A percentile compares a stretch with the other conserved stretches of the same genome.
phyloP scores from a whole-genome alignment of 805 yeast genomes.

The Ogataea philodendri region DNA sequence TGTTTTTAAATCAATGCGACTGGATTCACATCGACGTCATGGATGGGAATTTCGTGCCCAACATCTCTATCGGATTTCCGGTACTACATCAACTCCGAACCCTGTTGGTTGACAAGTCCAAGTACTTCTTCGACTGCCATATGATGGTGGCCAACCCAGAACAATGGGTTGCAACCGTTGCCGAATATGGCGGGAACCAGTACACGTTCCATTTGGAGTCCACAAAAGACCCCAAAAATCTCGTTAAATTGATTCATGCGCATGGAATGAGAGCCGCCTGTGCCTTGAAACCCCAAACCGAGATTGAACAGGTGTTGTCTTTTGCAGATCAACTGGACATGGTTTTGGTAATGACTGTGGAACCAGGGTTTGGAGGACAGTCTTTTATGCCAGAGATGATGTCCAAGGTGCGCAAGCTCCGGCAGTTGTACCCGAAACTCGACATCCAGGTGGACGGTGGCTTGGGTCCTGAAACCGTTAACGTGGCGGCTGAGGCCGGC shows the following conservation, averaged over 20 bases:
- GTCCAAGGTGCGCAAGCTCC: slow-evolving; percentile 84
- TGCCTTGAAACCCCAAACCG: slow-evolving; percentile 92
- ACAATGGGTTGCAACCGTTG: slow-evolving; percentile 91
- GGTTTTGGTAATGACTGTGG: slow-evolving; percentile 97
- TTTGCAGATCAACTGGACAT: slow-evolving; percentile 79
- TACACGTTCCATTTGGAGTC: slow-evolving; percentile 98
- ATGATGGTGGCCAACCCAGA: slow-evolving; percentile 97
- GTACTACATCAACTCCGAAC: slow-evolving; percentile 22
- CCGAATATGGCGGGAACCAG: slow-evolving; percentile 92
- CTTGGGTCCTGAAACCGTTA: slow-evolving; percentile 80
- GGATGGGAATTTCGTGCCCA: slow-evolving; percentile 99
- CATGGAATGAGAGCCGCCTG: slow-evolving; percentile 90
- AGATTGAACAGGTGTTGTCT: slow-evolving; percentile 77
- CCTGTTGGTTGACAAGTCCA: slow-evolving; percentile 41
- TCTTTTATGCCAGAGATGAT: slow-evolving; percentile 93
- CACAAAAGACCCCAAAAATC: slow-evolving; percentile 68
- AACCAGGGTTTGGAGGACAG: slow-evolving; percentile 99
- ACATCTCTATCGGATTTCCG: slow-evolving; percentile 92
- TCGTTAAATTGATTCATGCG: slow-evolving; percentile 73
- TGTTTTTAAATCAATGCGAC: slow-evolving; percentile 80
- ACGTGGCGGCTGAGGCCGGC: slow-evolving; percentile 89
- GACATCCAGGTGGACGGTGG: slow-evolving; percentile 99
- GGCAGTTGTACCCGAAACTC: slow-evolving; percentile 73
- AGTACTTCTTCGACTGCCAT: slow-evolving; percentile 82
- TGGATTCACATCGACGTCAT: slow-evolving; percentile 98